Base-by-base conservation (phyloP, 495 filamentous ascomycete genomes). In the Podospora didyma region DNA sequence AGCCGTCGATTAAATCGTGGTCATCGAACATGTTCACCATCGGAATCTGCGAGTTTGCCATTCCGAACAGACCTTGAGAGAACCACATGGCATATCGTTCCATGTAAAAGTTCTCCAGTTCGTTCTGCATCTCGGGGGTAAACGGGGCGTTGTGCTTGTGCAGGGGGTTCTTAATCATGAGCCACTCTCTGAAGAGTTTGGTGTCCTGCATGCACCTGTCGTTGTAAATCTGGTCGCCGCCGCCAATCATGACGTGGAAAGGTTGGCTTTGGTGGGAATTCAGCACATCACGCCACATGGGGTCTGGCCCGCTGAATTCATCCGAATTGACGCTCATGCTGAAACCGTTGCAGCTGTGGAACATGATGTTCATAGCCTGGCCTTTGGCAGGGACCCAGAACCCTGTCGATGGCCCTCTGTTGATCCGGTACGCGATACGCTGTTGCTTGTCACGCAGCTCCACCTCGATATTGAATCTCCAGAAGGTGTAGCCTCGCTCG, bases 11-110 rank as follows among this genome's bases (percentile, higher is more conserved):
- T 62, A 97, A 96, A 60, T 98, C 94, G 73, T 97, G 94, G 64
- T 97, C 94, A 70, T 97, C 94, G 77, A 88, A 97, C 59, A 98
- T 89, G 69, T 98, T 98, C 62, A 98, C 79, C 93, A 96, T 97
- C 44, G 94, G 94, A 49, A 98, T 97, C 66, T 97, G 94, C 7
- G 89, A 87, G 61, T 87, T 93, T 1, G 92, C 94, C 69, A 97
- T 83, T 22, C 88, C 88, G 67, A 96, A 98, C 28, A 96, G 78
- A 2, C 95, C 94, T 66, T 96, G 92, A 2, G 91, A 96, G 70
- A 96, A 98, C 92, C 94, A 97, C 75, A 74, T 77, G 57, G 83
- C 80, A 68, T 98, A 98, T 46, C 89, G 81, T 51, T 95, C 79
- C 2, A 97, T 76, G 67, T 96, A 97, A 64, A 92, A 96, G 3